Evolutionary conservation across 148 eudicot genomes (phyloP).

Genomic region (Rhododendron ferrugineum): DNA sequence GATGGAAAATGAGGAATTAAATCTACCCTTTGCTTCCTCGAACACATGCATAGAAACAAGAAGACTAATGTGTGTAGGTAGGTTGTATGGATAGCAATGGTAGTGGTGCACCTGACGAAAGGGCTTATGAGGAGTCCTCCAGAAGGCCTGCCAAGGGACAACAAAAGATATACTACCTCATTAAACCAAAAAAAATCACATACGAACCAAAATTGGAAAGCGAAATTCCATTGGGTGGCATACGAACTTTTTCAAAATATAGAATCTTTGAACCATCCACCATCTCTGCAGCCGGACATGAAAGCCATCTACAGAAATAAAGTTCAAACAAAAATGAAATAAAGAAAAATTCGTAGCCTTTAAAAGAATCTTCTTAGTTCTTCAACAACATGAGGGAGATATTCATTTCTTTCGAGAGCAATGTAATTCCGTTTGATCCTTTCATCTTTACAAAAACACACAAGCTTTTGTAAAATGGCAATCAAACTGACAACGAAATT

Average conservation of each 20-base stretch:
- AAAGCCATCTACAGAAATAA: conserved; percentile 60
- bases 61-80: background rate
- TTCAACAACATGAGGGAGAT: background rate
- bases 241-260: conserved; percentile 73
- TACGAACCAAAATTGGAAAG: background rate
- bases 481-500: background rate
- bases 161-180: conserved; percentile 8
- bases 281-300: conserved; percentile 94
- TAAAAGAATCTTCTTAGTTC: background rate
- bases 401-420: background rate
- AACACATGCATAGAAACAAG: background rate
- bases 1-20: background rate
- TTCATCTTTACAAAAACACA: background rate
- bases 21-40: background rate
- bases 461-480: background rate
- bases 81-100: too few relatives aligned
- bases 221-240: background rate
- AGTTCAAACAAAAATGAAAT: background rate
- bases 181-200: background rate
- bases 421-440: background rate
- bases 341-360: background rate
- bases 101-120: conserved; percentile 75
- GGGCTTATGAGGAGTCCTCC: conserved; percentile 97
- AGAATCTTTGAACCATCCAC: conserved; percentile 87
- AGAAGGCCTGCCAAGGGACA: conserved; percentile 72